Evolutionary conservation across 805 yeast genomes (phyloP), one percentile per base, ranked within the genome.

Genomic region (Wickerhamiella lipophila): DNA sequence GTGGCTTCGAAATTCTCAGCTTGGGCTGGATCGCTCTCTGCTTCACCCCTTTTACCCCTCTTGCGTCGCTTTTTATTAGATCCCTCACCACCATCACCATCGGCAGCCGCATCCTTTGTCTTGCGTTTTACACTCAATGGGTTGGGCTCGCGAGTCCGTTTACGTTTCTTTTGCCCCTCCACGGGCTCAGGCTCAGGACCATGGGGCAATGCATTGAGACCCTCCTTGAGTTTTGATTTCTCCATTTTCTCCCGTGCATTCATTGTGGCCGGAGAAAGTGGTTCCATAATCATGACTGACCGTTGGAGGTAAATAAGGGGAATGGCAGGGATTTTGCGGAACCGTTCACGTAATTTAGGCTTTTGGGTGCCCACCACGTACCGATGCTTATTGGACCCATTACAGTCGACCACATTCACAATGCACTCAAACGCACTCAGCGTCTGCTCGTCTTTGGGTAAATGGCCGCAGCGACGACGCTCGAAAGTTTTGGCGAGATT

Each of bases 281-380:
- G 96, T 65, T 92, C 98, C 92, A 92, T 78, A 23, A 92, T 79
- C 89, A 92, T 84, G 15, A 92, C 98, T 1, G 95, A 78, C 52
- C 96, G 73, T 59, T 83, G 80, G 77, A 92, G 78, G 63, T 83
- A 88, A 8, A 89, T 69, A 55, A 92, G 64, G 1, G 98, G 98
- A 1, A 86, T 82, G 11, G 96, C 98, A 0, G 98, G 94, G 9
- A 87, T 70, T 26, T 69, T 69, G 55, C 97, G 73, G 52, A 92
- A 69, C 43, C 70, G 68, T 49, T 76, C 74, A 56, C 98, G 74
- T 47, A 88, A 68, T 23, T 75, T 72, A 21, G 76, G 74, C 57
- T 83, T 78, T 60, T 88, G 96, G 0, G 89, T 75, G 0, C 94
- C 96, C 11, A 92, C 84, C 25, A 85, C 73, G 62, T 89, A 92